These are phyloP conservation scores for Priceomyces fermenticarens DNA, from an alignment of 805 yeast species.

Conservation along the genomic window DNA sequence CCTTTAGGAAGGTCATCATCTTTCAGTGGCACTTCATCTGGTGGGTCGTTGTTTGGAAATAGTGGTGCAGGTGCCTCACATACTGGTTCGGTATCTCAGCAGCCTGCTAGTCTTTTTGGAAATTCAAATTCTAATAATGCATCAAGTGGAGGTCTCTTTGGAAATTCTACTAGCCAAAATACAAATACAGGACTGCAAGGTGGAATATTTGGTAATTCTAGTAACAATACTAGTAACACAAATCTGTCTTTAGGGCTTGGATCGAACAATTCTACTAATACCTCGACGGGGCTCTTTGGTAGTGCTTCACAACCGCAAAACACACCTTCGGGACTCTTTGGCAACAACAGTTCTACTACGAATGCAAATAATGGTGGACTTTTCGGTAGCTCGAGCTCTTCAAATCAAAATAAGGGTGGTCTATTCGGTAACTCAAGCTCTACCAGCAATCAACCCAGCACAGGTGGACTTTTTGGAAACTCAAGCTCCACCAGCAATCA, in stretches of 20 bases:
- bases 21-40: slow-evolving; percentile 10
- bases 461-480: slow-evolving; percentile 22
- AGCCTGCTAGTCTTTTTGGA: slow-evolving; percentile 24
- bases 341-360: background rate
- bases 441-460: slow-evolving; percentile 6
- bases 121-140: slow-evolving; percentile 6
- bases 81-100: background rate
- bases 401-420: background rate
- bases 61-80: background rate
- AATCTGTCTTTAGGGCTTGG: no score
- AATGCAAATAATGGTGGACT: background rate
- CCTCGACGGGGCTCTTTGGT: slow-evolving; percentile 18
- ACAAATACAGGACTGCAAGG: slow-evolving; percentile 14
- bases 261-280: background rate
- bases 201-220: slow-evolving; percentile 23
- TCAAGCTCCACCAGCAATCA: slow-evolving; percentile 5
- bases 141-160: slow-evolving; percentile 7
- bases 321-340: slow-evolving; percentile 2
- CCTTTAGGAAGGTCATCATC: slow-evolving; percentile 22
- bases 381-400: slow-evolving; percentile 2
- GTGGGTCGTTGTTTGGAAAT: slow-evolving; percentile 12
- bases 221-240: no score
- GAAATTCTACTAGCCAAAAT: slow-evolving; percentile 6
- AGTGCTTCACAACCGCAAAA: slow-evolving; percentile 7
- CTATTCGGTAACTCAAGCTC: slow-evolving; percentile 12